These are phyloP conservation scores for maize (Zea mays) DNA, from an alignment of 176 grass and related monocot species.

Conservation along the genomic window Zm-B73-REFERENCE-NAM-5.0 NC_050104.1:26641501-26642000, in stretches of 20 bases:
- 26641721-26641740: slow-evolving; percentile 55
- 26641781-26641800: not conserved
- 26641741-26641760: slow-evolving; percentile 3
- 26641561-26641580: slow-evolving; percentile 1
- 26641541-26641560: slow-evolving; percentile 47
- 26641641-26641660: slow-evolving; percentile 57
- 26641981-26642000: not conserved
- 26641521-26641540: slow-evolving; percentile 86
- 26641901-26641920: not conserved
- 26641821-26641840: not conserved
- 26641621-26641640: slow-evolving; percentile 69
- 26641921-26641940: slow-evolving; percentile 9
- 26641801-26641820: not conserved
- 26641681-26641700: slow-evolving; percentile 51
- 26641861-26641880: slow-evolving; percentile 3
- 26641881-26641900: slow-evolving; percentile 5
- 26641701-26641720: slow-evolving; percentile 54
- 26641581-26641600: not conserved
- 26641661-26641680: slow-evolving; percentile 62
- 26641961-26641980: not conserved
- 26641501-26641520: slow-evolving; percentile 54
- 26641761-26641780: slow-evolving; percentile 5
- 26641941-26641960: slow-evolving; percentile 9
- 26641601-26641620: slow-evolving; percentile 19
- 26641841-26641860: not conserved